Evolutionary conservation across 73 alveolate species (phyloP).

Genomic region (Breviolum minutum): DNA sequence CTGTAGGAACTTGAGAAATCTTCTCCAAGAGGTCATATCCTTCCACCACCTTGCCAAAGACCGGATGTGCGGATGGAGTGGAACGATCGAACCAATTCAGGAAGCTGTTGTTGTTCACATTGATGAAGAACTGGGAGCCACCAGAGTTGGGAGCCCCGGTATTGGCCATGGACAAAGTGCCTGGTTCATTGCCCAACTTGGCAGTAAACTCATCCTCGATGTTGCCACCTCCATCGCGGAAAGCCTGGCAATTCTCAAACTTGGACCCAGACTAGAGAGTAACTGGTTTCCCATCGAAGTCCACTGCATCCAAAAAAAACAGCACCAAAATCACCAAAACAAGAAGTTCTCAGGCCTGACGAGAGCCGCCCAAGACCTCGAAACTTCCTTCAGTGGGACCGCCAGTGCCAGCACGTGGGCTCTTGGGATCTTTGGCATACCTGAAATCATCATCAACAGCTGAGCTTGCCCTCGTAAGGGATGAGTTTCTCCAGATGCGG

Average conservation of each 20-base stretch:
- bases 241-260: background rate
- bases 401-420: constrained; percentile 86
- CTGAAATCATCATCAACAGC: background rate
- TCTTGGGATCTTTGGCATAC: constrained; percentile 58
- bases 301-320: background rate
- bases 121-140: constrained; percentile 92
- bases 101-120: constrained; percentile 91
- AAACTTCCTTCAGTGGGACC: constrained; percentile 61
- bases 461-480: background rate
- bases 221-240: constrained; percentile 59
- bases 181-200: constrained; percentile 77
- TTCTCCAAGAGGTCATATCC: constrained; percentile 56
- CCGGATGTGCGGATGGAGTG: constrained; percentile 90
- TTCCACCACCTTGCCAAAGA: constrained; percentile 79
- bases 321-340: background rate
- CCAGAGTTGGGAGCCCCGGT: constrained; percentile 81
- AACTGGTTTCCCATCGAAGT: background rate
- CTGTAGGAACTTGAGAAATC: constrained; percentile 68
- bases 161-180: constrained; percentile 91
- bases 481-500: too few relatives aligned
- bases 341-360: background rate
- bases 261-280: background rate
- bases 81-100: constrained; percentile 80
- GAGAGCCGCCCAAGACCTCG: constrained; percentile 14
- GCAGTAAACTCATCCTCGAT: constrained; percentile 78